Evolutionary conservation across 2,329 filamentous ascomycete species (phyloP).

Genomic region (Xylaria polymorpha): DNA sequence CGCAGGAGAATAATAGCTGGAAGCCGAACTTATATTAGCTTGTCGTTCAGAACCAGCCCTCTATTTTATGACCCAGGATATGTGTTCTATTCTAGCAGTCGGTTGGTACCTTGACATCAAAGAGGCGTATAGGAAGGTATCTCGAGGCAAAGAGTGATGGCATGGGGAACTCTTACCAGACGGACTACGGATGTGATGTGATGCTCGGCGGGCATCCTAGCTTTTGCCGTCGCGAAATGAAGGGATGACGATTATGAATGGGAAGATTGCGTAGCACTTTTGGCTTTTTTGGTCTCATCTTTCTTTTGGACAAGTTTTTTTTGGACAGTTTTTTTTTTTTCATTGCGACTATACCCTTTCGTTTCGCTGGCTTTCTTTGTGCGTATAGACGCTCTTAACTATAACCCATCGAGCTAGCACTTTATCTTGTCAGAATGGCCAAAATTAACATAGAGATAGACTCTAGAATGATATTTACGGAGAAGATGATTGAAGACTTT

Average conservation of each 20-base stretch:
- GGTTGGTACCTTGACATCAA: not conserved
- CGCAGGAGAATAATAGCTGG: conserved; percentile 33
- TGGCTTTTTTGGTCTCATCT: conserved; percentile 15
- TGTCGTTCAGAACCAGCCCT: not conserved
- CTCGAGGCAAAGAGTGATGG: not conserved
- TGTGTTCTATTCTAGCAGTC: not conserved
- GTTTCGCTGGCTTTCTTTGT: not conserved
- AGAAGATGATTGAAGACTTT: conserved; percentile 2
- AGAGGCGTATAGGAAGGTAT: not conserved
- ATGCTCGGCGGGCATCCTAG: not conserved
- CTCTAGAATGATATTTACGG: conserved; percentile 22
- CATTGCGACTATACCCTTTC: conserved; percentile 37
- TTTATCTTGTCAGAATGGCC: not conserved
- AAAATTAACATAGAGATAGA: conserved; percentile 28
- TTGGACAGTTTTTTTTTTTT: conserved; percentile 29
- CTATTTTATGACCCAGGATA: not conserved
- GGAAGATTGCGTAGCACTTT: not conserved
- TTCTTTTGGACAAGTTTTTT: conserved; percentile 36
- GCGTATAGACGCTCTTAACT: conserved; percentile 10
- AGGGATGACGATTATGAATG: conserved; percentile 14
- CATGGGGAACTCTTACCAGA: not conserved
- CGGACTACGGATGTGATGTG: not conserved
- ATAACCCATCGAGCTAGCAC: not conserved
- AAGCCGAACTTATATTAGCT: conserved; percentile 41
- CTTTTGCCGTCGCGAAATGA: conserved; percentile 2